phyloP scores from a whole-genome alignment of 108 stramenopile genomes.

The Cylindrotheca fusiformis region DNA sequence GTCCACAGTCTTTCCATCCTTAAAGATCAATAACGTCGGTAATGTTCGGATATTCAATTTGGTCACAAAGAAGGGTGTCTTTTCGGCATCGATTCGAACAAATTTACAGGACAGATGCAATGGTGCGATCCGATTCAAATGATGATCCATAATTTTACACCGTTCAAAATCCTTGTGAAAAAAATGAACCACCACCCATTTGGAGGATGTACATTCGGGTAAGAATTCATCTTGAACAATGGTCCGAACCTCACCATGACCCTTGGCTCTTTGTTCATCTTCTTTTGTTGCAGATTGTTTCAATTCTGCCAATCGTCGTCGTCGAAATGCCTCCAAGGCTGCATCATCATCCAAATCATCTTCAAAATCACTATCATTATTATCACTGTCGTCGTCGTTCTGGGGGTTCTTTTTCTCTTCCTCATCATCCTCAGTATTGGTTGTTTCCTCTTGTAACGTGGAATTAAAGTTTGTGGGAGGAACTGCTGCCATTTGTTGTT shows the following conservation, averaged over 20 bases:
- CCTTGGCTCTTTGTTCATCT: conserved; percentile 78
- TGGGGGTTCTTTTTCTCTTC: conserved; percentile 26
- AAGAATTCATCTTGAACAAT: conserved; percentile 96
- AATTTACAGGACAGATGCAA: conserved; percentile 88
- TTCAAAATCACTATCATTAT: conserved; percentile 43
- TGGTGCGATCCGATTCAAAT: conserved; percentile 74
- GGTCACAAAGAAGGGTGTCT: conserved; percentile 95
- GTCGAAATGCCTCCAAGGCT: conserved; percentile 73
- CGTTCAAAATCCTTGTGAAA: conserved; percentile 94
- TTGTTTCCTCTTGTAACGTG: conserved; percentile 2
- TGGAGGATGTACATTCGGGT: conserved; percentile 75
- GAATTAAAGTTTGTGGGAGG: neutral
- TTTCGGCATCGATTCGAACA: conserved; percentile 90
- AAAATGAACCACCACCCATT: conserved; percentile 89
- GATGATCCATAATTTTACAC: conserved; percentile 96
- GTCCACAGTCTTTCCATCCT: conserved; percentile 73
- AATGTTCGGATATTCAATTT: conserved; percentile 81
- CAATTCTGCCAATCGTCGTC: conserved; percentile 79
- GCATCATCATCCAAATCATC: conserved; percentile 63
- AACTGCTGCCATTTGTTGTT: conserved; percentile 28
- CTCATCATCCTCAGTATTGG: conserved; percentile 4
- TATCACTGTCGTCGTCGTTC: conserved; percentile 39
- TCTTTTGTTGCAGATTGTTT: conserved; percentile 53
- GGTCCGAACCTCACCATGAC: conserved; percentile 94
- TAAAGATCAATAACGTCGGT: conserved; percentile 78